These are phyloP conservation scores for Candida sojae DNA, from an alignment of 1,139 yeast species.

Conservation along the genomic window DNA sequence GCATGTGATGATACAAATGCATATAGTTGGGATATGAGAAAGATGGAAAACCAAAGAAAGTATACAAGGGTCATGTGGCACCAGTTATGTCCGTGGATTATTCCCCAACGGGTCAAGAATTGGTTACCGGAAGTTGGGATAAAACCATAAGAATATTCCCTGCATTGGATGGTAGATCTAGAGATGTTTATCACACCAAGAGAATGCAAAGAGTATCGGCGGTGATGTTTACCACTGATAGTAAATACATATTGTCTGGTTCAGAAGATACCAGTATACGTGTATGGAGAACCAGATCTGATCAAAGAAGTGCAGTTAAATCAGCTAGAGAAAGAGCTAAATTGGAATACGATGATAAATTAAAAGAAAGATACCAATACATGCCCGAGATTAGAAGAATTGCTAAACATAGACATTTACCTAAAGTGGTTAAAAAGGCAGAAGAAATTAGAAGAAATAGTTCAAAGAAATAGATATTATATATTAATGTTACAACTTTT, in stretches of 20 bases:
- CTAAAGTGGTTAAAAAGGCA: conserved; percentile 83
- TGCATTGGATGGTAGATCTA: conserved; percentile 81
- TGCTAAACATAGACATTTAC: conserved; percentile 88
- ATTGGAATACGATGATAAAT: conserved; percentile 85
- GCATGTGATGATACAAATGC: conserved; percentile 95
- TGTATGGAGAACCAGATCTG: conserved; percentile 87
- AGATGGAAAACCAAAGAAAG: conserved; percentile 75
- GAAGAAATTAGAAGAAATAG: conserved; percentile 80
- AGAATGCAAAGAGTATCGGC: conserved; percentile 95
- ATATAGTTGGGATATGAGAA: conserved; percentile 95
- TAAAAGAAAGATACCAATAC: conserved; percentile 88
- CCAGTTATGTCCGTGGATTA: conserved; percentile 95
- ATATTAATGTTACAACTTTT: neutral
- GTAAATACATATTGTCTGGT: conserved; percentile 83
- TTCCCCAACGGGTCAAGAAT: conserved; percentile 94
- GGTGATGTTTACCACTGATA: conserved; percentile 82
- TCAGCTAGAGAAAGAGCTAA: conserved; percentile 79
- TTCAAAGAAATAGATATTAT: conserved; percentile 64
- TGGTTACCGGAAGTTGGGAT: conserved; percentile 95
- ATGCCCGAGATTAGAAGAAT: conserved; percentile 97
- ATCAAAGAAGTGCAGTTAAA: conserved; percentile 80
- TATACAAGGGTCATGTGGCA: conserved; percentile 93
- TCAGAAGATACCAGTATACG: conserved; percentile 96
- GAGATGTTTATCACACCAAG: conserved; percentile 94
- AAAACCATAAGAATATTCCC: conserved; percentile 83